These are phyloP conservation scores for Haematococcus sp. DNA, from an alignment of 139 green algal genomes.

Conservation along the genomic window DNA sequence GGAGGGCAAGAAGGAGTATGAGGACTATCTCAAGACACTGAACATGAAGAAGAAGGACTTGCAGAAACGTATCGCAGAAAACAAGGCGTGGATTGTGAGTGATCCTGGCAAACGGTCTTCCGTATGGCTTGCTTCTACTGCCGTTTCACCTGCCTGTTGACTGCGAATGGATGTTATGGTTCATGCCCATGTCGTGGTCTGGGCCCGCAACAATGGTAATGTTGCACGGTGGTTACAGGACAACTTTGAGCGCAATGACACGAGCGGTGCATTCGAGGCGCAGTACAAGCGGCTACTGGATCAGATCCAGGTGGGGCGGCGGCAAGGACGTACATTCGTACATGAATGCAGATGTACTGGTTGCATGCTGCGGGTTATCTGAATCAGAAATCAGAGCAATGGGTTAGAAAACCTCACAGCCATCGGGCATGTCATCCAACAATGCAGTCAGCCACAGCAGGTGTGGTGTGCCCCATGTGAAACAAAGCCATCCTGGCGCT, in stretches of 20 bases:
- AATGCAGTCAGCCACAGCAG: neutral
- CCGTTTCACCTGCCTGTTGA: too few relatives aligned
- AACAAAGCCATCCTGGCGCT: too few relatives aligned
- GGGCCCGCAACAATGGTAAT: too few relatives aligned
- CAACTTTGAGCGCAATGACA: slow-evolving; percentile 31
- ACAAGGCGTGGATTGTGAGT: slow-evolving; percentile 51
- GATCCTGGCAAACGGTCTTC: neutral
- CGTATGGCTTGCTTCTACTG: neutral
- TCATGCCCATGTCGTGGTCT: neutral
- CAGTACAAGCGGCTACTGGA: slow-evolving; percentile 48
- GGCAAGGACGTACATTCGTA: too few relatives aligned
- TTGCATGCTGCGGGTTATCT: neutral
- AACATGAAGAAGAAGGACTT: slow-evolving; percentile 38
- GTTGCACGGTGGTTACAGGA: too few relatives aligned
- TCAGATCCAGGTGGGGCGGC: slow-evolving; percentile 44
- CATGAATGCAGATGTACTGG: neutral
- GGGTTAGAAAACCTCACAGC: too few relatives aligned
- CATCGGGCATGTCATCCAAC: too few relatives aligned
- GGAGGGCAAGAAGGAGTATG: slow-evolving; percentile 52
- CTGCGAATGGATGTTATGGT: neutral
- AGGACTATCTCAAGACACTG: slow-evolving; percentile 43
- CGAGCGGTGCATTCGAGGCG: slow-evolving; percentile 37
- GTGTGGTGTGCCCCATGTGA: neutral
- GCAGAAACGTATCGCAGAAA: slow-evolving; percentile 35
- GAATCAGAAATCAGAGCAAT: too few relatives aligned